These are phyloP conservation scores for Penstemon eatonii DNA, from an alignment of 257 asterid species.

Conservation along the genomic window DNA sequence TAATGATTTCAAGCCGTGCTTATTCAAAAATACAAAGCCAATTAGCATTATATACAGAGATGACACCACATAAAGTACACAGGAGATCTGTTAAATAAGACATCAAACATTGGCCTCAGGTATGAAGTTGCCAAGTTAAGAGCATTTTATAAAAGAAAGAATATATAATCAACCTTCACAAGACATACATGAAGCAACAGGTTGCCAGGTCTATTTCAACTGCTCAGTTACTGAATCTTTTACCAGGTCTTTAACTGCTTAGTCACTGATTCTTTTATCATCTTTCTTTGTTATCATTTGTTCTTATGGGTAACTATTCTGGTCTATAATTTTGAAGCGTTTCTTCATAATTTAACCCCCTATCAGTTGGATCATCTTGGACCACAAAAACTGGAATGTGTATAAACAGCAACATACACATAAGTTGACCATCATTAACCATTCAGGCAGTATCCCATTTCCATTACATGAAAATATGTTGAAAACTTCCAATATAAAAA, in stretches of 20 bases:
- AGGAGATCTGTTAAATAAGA: not conserved
- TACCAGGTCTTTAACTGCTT: too few relatives aligned
- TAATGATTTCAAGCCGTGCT: not conserved
- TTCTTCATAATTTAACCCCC: not conserved
- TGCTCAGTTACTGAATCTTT: constrained; percentile 17
- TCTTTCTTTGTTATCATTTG: not conserved
- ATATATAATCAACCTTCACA: not conserved
- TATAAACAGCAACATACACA: not conserved
- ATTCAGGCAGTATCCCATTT: not conserved
- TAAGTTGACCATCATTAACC: constrained; percentile 1
- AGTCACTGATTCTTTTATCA: too few relatives aligned
- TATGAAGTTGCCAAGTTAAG: too few relatives aligned
- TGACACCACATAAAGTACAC: not conserved
- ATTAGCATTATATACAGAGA: constrained; percentile 3
- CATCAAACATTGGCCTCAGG: not conserved
- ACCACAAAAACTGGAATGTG: constrained; percentile 10
- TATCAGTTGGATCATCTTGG: not conserved
- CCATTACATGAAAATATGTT: constrained; percentile 1
- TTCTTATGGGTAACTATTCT: constrained; percentile 8
- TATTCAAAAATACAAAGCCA: constrained; percentile 17
- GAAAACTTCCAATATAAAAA: constrained; percentile 2
- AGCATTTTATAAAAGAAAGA: constrained; percentile 8
- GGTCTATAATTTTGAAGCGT: not conserved
- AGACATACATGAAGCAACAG: constrained; percentile 13
- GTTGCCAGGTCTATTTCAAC: constrained; percentile 1